Conservation (phyloP, 495 filamentous ascomycete species). For the Neurospora sp. region DNA sequence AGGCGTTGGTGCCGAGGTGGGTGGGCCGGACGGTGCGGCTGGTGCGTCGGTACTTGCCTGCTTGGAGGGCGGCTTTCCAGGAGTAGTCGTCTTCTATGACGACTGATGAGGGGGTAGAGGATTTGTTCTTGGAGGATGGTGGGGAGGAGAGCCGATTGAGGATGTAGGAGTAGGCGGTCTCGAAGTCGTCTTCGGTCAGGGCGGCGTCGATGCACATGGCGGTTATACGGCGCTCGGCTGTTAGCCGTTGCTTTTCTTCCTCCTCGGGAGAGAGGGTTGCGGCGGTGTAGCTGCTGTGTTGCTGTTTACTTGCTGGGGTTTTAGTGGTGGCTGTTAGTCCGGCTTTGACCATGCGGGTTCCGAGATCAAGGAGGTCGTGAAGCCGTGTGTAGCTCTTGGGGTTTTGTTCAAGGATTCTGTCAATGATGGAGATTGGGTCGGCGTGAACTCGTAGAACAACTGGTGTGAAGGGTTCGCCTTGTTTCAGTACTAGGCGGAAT, state of each 20-base stretch:
- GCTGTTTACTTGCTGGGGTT: neutral
- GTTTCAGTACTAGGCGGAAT: constrained; percentile 81
- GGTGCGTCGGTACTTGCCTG: constrained; percentile 65
- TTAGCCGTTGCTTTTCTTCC: constrained; percentile 19
- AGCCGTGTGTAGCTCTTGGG: constrained; percentile 73
- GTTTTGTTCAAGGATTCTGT: constrained; percentile 84
- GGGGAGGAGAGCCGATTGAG: constrained; percentile 48
- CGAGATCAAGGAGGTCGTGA: constrained; percentile 74
- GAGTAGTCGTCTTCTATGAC: constrained; percentile 61
- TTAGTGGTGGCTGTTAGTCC: constrained; percentile 41
- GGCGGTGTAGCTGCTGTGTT: neutral
- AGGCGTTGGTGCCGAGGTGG: constrained; percentile 40
- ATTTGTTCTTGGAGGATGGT: neutral
- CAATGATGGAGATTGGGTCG: constrained; percentile 76
- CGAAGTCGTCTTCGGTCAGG: constrained; percentile 80
- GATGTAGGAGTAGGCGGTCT: constrained; percentile 93
- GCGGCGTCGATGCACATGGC: constrained; percentile 86
- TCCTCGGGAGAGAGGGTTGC: constrained; percentile 12
- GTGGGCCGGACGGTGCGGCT: constrained; percentile 33
- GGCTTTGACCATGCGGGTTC: constrained; percentile 62
- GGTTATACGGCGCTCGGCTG: constrained; percentile 59
- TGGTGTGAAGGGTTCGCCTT: constrained; percentile 85
- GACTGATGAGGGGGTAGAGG: constrained; percentile 2
- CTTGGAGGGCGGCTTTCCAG: constrained; percentile 86
- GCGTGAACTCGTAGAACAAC: constrained; percentile 78